These are phyloP conservation scores for Tuber magnatum DNA, from an alignment of 495 filamentous ascomycete species.

Conservation along the genomic window DNA sequence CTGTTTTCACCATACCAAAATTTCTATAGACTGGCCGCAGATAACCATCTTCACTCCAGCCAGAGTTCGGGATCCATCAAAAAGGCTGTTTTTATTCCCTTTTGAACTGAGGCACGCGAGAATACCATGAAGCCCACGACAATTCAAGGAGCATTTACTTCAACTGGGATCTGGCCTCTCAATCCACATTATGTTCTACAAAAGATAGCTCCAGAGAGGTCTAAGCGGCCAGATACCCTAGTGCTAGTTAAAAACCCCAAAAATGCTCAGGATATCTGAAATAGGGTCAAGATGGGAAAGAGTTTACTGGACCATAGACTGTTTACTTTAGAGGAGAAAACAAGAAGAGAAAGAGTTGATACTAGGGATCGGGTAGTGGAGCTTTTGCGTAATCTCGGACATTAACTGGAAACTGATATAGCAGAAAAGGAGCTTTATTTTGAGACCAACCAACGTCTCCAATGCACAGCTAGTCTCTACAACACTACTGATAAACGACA, in stretches of 20 bases:
- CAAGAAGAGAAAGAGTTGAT: not conserved
- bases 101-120: not conserved
- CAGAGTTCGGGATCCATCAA: not conserved
- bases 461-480: not conserved
- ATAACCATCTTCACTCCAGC: not conserved
- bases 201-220: not conserved
- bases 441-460: not conserved
- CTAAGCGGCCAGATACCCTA: not conserved
- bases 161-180: not conserved
- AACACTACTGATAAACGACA: not conserved
- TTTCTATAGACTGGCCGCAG: conserved; percentile 9
- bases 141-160: not conserved
- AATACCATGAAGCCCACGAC: not conserved
- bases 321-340: not conserved
- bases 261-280: not conserved
- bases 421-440: not conserved
- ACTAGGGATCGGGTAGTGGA: not conserved
- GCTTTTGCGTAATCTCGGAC: not conserved
- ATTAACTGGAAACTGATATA: not conserved
- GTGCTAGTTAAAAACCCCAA: not conserved
- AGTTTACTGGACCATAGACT: not conserved
- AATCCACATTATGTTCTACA: not conserved
- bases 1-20: not conserved
- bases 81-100: not conserved
- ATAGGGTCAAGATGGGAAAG: not conserved